These are phyloP conservation scores for Psilocybe subaeruginosa DNA, from an alignment of 768 basidiomycete genomes.

Conservation along the genomic window DNA sequence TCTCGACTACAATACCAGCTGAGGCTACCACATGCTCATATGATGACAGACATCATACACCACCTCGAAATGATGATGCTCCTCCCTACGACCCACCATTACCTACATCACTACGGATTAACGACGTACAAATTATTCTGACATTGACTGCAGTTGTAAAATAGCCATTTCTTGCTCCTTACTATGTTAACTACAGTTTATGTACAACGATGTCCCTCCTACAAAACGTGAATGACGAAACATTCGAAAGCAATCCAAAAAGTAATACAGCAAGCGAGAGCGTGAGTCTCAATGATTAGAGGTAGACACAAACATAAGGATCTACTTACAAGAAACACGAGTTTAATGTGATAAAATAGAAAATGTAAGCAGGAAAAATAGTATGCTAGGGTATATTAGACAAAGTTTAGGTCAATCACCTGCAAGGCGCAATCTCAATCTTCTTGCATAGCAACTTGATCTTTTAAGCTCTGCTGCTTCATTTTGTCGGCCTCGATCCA, in stretches of 20 bases:
- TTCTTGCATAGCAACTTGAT: slow-evolving; percentile 15
- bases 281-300: too few species aligned
- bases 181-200: not conserved
- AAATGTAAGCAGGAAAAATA: not conserved
- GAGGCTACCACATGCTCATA: too few species aligned
- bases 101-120: not conserved
- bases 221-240: not conserved
- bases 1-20: not conserved
- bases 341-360: not conserved
- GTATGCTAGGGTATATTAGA: not conserved
- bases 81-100: not conserved
- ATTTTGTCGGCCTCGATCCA: slow-evolving; percentile 45
- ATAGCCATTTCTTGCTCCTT: not conserved
- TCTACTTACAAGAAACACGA: not conserved
- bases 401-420: not conserved
- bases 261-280: not conserved
- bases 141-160: too few species aligned
- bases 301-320: not conserved
- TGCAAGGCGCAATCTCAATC: slow-evolving; percentile 12
- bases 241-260: not conserved
- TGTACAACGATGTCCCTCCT: not conserved
- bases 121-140: not conserved
- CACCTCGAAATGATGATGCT: not conserved
- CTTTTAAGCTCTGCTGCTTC: slow-evolving; percentile 19
- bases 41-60: too few species aligned